phyloP scores from a whole-genome alignment of 257 asterid genomes.

The Rauvolfia tetraphylla region DNA sequence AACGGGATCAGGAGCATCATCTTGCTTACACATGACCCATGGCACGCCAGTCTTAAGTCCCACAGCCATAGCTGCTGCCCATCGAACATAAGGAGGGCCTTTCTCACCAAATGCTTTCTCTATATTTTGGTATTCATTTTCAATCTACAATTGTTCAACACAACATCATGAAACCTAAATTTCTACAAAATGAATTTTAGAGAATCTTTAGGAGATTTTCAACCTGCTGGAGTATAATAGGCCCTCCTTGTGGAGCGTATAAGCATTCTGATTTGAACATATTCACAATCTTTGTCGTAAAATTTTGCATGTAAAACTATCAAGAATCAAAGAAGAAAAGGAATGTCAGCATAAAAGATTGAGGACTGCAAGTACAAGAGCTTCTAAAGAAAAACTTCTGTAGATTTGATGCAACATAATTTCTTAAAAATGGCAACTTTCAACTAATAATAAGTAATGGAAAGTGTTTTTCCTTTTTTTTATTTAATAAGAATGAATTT shows the following conservation, averaged over 20 bases:
- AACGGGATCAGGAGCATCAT: slow-evolving; percentile 87
- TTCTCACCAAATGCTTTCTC: slow-evolving; percentile 43
- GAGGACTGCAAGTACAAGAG: neutral
- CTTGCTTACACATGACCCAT: slow-evolving; percentile 97
- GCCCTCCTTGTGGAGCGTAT: slow-evolving; percentile 93
- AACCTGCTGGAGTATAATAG: slow-evolving; percentile 85
- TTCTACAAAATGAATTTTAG: no score
- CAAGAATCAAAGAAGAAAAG: neutral
- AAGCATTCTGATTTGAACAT: slow-evolving; percentile 69
- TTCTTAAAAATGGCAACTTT: no score
- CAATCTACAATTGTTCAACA: slow-evolving; percentile 53
- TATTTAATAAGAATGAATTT: no score
- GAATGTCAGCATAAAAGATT: neutral
- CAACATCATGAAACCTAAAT: no score
- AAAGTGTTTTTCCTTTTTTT: no score
- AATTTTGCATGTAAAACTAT: slow-evolving; percentile 68
- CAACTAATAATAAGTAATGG: no score
- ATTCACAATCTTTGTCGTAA: slow-evolving; percentile 62
- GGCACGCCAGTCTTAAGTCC: slow-evolving; percentile 81
- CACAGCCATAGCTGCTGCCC: slow-evolving; percentile 90
- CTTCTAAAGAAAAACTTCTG: no score
- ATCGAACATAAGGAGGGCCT: slow-evolving; percentile 69
- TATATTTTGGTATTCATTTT: slow-evolving; percentile 77
- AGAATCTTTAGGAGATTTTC: no score
- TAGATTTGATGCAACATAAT: no score